Conservation (phyloP, 2,329 filamentous ascomycete species). For the Sporothrix sp. region DNA sequence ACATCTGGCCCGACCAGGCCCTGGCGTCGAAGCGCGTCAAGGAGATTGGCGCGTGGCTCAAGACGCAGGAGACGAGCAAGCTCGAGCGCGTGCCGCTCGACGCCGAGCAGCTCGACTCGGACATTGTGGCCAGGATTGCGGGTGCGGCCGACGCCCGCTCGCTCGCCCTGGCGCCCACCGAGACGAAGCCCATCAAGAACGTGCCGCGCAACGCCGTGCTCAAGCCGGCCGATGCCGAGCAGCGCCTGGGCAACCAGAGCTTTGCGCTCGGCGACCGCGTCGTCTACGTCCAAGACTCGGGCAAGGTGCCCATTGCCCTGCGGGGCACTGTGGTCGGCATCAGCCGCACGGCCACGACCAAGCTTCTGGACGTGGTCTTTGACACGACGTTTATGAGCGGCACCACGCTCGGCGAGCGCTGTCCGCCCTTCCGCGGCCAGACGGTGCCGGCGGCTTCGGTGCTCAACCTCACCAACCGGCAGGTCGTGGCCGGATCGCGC, state of each 20-base stretch:
- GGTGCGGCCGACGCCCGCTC: slow-evolving; percentile 53
- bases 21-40: slow-evolving; percentile 73
- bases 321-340: slow-evolving; percentile 92
- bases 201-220: slow-evolving; percentile 82
- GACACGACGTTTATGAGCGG: slow-evolving; percentile 96
- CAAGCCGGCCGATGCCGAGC: slow-evolving; percentile 92
- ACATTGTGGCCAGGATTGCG: slow-evolving; percentile 74
- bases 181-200: slow-evolving; percentile 61
- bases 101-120: slow-evolving; percentile 89
- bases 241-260: slow-evolving; percentile 73
- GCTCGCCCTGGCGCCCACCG: slow-evolving; percentile 41
- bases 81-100: slow-evolving; percentile 95
- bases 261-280: slow-evolving; percentile 84
- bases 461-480: slow-evolving; percentile 73
- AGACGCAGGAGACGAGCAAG: slow-evolving; percentile 78
- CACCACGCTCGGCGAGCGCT: slow-evolving; percentile 80
- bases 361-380: slow-evolving; percentile 85
- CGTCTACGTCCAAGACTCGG: slow-evolving; percentile 84
- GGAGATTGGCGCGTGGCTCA: slow-evolving; percentile 89
- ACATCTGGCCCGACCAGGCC: slow-evolving; percentile 69
- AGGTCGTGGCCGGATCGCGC: slow-evolving; percentile 63
- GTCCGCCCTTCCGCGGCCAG: slow-evolving; percentile 86
- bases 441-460: slow-evolving; percentile 84
- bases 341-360: slow-evolving; percentile 72
- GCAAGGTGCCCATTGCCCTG: slow-evolving; percentile 87